Base-by-base conservation (phyloP, 768 basidiomycete genomes). In the Hypholoma sublateritium region DNA sequence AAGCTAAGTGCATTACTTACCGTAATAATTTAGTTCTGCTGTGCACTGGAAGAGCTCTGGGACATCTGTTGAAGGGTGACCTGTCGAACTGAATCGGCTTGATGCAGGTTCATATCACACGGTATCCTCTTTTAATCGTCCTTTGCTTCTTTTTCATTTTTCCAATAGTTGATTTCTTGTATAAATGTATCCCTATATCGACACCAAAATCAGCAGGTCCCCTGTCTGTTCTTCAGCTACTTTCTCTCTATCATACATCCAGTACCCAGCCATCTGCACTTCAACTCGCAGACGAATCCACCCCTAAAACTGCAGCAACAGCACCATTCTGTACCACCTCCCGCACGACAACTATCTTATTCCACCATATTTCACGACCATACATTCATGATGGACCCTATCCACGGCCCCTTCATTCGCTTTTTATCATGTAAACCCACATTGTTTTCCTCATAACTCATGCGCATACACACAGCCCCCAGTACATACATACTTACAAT, bases 11-110 rank as follows among this genome's bases (percentile, higher is more conserved):
- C 17, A 46, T 44, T 32, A 32, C n/a, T 44, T 45, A 56, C 12
- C 4, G 9, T 12, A n/a, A 44, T 22, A 50, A 37, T 49, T 34
- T 62, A 95, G 91, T 93, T 95, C 70, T 93, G 91, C 68, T 93
- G 92, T 66, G 88, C 90, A 3, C 76, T 96, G 52, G 95, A 98
- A 75, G 95, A 98, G 59, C 80, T 97, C 50, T 96, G 95, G 95
- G 93, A 95, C 69, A 86, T 97, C 66, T 37, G 82, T 94, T 52
- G 95, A 75, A 78, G 35, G 48, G 47, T 55, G 47, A 32, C 53
- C 55, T 19, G 24, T 22, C 42, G 36, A 19, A 32, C 28, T 32
- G 28, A 32, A 6, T 32, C 28, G 28, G 28, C 28, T 5, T 9
- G 5, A 32, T 32, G 28, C 28, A 7, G 28, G 28, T 9, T 32